phyloP scores from a whole-genome alignment of 805 yeast genomes.

The Kluyveromyces siamensis region DNA sequence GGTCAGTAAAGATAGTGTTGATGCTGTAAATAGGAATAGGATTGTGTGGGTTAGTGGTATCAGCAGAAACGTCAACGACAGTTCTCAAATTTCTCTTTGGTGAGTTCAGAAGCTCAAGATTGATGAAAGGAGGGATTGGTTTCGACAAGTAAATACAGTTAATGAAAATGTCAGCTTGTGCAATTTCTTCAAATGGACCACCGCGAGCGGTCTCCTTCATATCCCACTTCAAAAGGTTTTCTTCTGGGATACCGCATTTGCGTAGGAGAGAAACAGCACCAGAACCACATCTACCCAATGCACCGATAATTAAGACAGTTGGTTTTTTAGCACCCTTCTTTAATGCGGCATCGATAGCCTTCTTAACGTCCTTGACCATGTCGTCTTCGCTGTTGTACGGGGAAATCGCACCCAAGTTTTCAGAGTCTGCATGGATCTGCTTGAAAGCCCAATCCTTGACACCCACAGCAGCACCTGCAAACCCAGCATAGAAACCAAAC shows the following conservation, averaged over 20 bases:
- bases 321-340: slow-evolving; percentile 62
- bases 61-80: slow-evolving; percentile 96
- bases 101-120: slow-evolving; percentile 55
- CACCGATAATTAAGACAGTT: slow-evolving; percentile 84
- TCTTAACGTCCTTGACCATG: slow-evolving; percentile 63
- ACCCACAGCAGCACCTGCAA: slow-evolving; percentile 98
- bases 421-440: slow-evolving; percentile 56
- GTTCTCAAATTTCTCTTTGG: slow-evolving; percentile 72
- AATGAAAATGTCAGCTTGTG: slow-evolving; percentile 76
- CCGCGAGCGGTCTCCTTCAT: slow-evolving; percentile 94
- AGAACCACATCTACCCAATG: slow-evolving; percentile 96
- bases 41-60: slow-evolving; percentile 96
- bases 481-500: slow-evolving; percentile 99
- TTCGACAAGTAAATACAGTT: slow-evolving; percentile 92
- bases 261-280: slow-evolving; percentile 85
- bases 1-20: slow-evolving; percentile 85
- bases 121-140: slow-evolving; percentile 90
- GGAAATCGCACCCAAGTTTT: slow-evolving; percentile 67
- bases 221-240: slow-evolving; percentile 86
- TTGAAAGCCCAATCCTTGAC: slow-evolving; percentile 91
- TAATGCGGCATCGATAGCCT: slow-evolving; percentile 47
- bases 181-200: slow-evolving; percentile 94
- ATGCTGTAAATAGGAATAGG: slow-evolving; percentile 90
- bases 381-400: slow-evolving; percentile 77
- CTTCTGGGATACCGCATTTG: slow-evolving; percentile 82